Conservation (phyloP, 805 yeast species). For the Candida pseudoglaebosa region DNA sequence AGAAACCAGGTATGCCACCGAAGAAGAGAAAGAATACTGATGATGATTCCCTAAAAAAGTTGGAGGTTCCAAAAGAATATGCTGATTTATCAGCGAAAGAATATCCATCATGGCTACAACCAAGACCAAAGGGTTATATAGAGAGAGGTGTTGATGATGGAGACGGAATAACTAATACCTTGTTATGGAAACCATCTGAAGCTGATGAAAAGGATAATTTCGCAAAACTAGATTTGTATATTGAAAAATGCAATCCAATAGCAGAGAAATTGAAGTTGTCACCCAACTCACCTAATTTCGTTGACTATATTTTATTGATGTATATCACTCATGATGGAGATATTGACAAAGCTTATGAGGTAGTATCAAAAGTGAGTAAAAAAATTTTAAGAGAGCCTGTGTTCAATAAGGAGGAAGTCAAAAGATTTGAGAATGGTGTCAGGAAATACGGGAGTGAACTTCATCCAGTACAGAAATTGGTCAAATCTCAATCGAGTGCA, state of each 20-base stretch:
- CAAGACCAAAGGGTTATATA: slow-evolving; percentile 72
- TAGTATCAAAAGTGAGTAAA: slow-evolving; percentile 48
- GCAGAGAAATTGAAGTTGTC: slow-evolving; percentile 54
- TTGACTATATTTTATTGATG: slow-evolving; percentile 65
- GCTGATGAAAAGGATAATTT: slow-evolving; percentile 24
- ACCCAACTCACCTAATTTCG: slow-evolving; percentile 72
- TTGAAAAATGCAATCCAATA: slow-evolving; percentile 50
- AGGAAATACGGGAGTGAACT: slow-evolving; percentile 72
- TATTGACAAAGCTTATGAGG: slow-evolving; percentile 42
- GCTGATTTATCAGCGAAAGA: slow-evolving; percentile 39
- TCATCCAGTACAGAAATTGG: slow-evolving; percentile 65
- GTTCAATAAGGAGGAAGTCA: slow-evolving; percentile 57
- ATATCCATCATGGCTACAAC: slow-evolving; percentile 73
- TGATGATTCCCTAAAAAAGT: slow-evolving; percentile 17
- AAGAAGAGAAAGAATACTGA: slow-evolving; percentile 17
- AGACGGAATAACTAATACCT: slow-evolving; percentile 46
- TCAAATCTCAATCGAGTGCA: slow-evolving; percentile 67
- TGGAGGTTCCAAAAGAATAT: slow-evolving; percentile 48
- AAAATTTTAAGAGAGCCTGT: slow-evolving; percentile 73
- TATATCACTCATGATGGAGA: slow-evolving; percentile 53
- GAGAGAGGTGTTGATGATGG: slow-evolving; percentile 77
- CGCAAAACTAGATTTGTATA: slow-evolving; percentile 46
- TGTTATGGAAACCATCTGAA: slow-evolving; percentile 60
- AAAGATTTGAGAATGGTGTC: slow-evolving; percentile 72
- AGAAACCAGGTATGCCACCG: slow-evolving; percentile 8